Percentiles rank a stretch among this genome's conserved stretches.
Conservation (phyloP, 305 asterid species). For the Solanum hybrid region DNA sequence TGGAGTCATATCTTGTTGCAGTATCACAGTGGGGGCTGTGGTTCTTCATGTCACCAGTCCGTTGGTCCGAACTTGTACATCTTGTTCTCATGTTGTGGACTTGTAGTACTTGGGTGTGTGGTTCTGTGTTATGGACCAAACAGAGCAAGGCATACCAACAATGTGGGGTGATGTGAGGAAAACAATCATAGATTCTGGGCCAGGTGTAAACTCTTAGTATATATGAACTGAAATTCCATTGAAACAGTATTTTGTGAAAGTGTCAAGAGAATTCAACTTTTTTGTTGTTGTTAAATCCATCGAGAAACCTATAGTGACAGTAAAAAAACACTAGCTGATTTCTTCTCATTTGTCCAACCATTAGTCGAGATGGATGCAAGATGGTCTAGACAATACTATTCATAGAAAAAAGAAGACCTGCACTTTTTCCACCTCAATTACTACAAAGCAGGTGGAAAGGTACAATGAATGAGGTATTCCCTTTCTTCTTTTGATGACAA, state of each 20-base stretch:
- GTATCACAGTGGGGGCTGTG: background rate
- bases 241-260: background rate
- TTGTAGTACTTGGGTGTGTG: background rate
- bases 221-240: background rate
- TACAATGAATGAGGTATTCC: background rate
- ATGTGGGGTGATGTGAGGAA: background rate
- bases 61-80: background rate
- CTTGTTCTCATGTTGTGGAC: background rate
- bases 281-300: background rate
- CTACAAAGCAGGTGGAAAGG: background rate
- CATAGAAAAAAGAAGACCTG: background rate
- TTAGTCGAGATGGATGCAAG: background rate
- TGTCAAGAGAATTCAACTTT: background rate
- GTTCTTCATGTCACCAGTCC: background rate
- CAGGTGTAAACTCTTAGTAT: background rate
- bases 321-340: background rate
- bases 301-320: background rate
- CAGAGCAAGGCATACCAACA: background rate
- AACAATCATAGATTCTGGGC: background rate
- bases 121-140: background rate
- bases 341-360: background rate
- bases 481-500: background rate
- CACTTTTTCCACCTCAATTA: background rate
- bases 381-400: background rate
- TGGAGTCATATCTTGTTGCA: background rate